Base-by-base conservation (phyloP, 2,329 filamentous ascomycete species). In the Leptographium flavum region DNA sequence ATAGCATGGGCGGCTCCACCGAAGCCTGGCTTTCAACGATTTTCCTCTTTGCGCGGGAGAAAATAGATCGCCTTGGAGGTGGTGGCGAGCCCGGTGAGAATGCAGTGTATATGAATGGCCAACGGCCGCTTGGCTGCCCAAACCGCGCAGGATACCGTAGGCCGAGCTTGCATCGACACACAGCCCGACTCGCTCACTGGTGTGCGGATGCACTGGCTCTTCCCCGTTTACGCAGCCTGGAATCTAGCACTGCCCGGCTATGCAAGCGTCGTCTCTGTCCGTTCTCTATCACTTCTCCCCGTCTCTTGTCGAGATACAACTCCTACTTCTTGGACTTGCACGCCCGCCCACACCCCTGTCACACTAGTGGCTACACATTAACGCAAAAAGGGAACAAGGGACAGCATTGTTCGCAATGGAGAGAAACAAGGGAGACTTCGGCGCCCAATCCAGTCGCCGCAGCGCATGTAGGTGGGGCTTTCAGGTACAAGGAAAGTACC, bases 311-410 rank as follows among this genome's bases (percentile, higher is more conserved):
- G 23, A n/a, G n/a, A n/a, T n/a, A n/a, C n/a, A n/a, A n/a, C n/a
- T n/a, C n/a, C n/a, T n/a, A n/a, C 38, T 30, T n/a, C 9, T 30
- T n/a, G 25, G 35, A 13, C 35, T 32, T 41, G 28, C 39, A 31
- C 28, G 13, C 28, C 42, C 25, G 3, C 11, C 33, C 33, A 37
- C 43, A 37, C 28, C 39, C 46, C 40, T 46, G 46, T 43, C 40
- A 22, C 46, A 5, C 40, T 45, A 35, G 35, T 48, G 42, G 25
- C 42, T 45, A 30, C 35, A 42, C 33, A 48, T 41, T 43, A 48
- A 48, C 43, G 43, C 46, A 43, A 37, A 43, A 38, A 37, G 42
- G 39, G 35, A 45, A 42, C 33, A 45, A 44, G 33, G 23, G 35
- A 35, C 31, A 22, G 37, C 31, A 17, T 11, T 28, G 27, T 11